Conservation (phyloP, 2,329 filamentous ascomycete species). For the Talaromyces sp. region DNA sequence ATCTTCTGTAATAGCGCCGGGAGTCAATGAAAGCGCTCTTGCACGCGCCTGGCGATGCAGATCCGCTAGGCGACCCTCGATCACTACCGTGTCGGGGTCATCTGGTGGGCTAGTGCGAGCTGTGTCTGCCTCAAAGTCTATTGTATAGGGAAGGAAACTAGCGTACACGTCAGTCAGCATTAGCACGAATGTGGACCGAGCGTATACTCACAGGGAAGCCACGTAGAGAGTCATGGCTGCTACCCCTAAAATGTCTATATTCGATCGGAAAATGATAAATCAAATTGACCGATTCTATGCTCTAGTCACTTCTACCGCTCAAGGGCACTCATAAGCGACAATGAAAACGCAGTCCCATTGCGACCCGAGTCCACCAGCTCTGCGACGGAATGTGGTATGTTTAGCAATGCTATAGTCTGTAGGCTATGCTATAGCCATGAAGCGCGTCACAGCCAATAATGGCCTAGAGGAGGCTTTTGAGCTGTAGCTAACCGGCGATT, state of each 20-base stretch:
- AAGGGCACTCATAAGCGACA: neutral
- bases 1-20: slow-evolving; percentile 35
- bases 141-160: slow-evolving; percentile 35
- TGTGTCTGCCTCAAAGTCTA: slow-evolving; percentile 28
- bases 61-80: slow-evolving; percentile 22
- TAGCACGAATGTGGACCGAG: neutral
- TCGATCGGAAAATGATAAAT: neutral
- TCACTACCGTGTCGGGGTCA: slow-evolving; percentile 13
- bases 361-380: neutral
- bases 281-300: neutral
- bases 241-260: neutral
- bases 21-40: slow-evolving; percentile 26
- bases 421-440: neutral
- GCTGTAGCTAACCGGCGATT: neutral
- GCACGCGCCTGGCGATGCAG: slow-evolving; percentile 15
- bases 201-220: slow-evolving; percentile 28
- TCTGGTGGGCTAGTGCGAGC: slow-evolving; percentile 18
- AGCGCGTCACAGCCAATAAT: neutral
- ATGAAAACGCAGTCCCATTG: neutral
- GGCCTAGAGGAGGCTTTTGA: neutral
- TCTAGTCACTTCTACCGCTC: neutral
- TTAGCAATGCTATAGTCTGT: neutral
- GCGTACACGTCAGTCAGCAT: neutral
- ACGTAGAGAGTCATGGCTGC: slow-evolving; percentile 30
- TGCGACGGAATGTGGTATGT: neutral